Base-by-base conservation (phyloP, 2,329 filamentous ascomycete genomes). In the Colletotrichum acutatum region DNA sequence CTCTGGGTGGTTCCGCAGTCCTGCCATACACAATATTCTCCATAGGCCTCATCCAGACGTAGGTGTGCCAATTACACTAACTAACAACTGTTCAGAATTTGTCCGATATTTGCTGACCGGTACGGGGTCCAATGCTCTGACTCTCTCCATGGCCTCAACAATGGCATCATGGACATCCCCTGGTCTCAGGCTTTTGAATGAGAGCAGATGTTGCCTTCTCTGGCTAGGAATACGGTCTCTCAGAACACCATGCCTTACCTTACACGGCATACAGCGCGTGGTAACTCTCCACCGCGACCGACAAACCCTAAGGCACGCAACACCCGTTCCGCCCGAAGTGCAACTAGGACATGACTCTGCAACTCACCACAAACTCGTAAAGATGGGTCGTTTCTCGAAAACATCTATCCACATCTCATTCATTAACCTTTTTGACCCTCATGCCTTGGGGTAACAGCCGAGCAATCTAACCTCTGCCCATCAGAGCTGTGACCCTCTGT, bases 311-410 rank as follows among this genome's bases (percentile, higher is more conserved):
- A 65, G 62, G 62, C 62, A 52, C 63, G 63, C 46, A 71, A 71
- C 58, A 68, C 57, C 49, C 57, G 63, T 61, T 66, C 63, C 63
- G 62, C 62, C 62, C 30, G 61, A 34, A 49, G 22, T 49, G 30
- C 68, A 30, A 63, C n/a, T 12, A 19, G 68, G 62, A 63, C 64
- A 71, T 71, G 68, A 71, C 57, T 68, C 69, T 68, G 57, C 52
- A 58, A 56, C 64, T 54, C 57, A 63, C 52, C 30, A 53, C n/a
- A 7, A 52, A 26, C 69, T 72, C 69, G 59, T 72, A 63, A 64
- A 72, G 24, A 72, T 68, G 65, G 65, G 69, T n/a, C 69, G 58
- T 58, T 58, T 53, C 65, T 59, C 28, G 28, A 46, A 63, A 63
- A 46, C 58, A n/a, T n/a, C 26, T 72, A 62, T 59, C 69, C 69